Evolutionary conservation across 805 yeast genomes (phyloP), one percentile per base, ranked within the genome.

Genomic region (Candida nanaspora): DNA sequence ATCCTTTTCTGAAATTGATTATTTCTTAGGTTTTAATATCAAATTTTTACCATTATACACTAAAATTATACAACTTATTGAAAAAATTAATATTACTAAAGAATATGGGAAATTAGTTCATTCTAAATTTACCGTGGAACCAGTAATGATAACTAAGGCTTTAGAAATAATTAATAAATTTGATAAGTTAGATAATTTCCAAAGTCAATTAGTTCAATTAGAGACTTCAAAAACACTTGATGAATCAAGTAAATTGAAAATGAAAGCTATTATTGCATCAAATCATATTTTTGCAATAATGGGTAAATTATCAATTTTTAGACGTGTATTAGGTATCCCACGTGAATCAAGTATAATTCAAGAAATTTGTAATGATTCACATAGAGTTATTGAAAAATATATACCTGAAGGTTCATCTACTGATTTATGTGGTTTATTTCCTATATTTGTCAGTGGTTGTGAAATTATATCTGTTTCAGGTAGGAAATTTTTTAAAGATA

Each of bases 1-100:
- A 37, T 52, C 61, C 0, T 53, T 51, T 29, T 57, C 59, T 25
- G 77, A 74, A 47, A 75, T 82, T 38, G 87, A 82, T 52, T 74
- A 72, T 42, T 63, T 80, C 38, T 62, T 72, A 40, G 94, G 93
- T 1, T 76, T 85, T 54, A 88, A 84, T 47, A 65, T 79, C 11
- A 68, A 67, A 44, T 68, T 82, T 42, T 61, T 84, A 18, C 81
- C 84, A 0, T 66, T 71, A 26, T 75, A 76, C 45, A 69, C 81
- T 18, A 70, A 75, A 33, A 68, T 80, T 9, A 58, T 69, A 14
- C 49, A 55, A 33, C 46, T 76, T 33, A 65, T 72, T 20, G 59
- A 68, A 37, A 48, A 57, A 37, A 43, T 56, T 22, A 53, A 59
- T 21, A 29, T 59, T 2, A 37, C 50, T 14, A 40, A 42, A 13